Conservation (phyloP, 2,329 filamentous ascomycete species). For the Biscogniauxia mediterranea region DNA sequence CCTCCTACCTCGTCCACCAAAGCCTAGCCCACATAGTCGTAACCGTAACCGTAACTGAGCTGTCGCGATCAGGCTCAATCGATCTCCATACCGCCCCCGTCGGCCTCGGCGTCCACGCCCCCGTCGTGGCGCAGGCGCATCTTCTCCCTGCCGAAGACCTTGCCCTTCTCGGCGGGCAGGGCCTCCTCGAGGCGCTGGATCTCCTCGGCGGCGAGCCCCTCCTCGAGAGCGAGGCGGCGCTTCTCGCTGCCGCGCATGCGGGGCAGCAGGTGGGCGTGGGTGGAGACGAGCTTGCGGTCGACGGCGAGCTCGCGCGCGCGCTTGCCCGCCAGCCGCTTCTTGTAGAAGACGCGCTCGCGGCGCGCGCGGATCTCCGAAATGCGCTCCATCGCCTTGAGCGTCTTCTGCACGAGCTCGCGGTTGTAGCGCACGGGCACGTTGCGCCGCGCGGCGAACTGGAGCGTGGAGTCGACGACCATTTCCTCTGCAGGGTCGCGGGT, state of each 20-base stretch:
- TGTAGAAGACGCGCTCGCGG: constrained; percentile 88
- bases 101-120: constrained; percentile 38
- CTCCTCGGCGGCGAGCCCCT: constrained; percentile 32
- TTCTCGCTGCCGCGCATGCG: constrained; percentile 64
- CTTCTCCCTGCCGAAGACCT: constrained; percentile 42
- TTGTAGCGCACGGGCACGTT: constrained; percentile 96
- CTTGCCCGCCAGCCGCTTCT: constrained; percentile 89
- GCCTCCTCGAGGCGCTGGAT: constrained; percentile 36
- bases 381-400: constrained; percentile 87
- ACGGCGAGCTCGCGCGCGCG: constrained; percentile 74
- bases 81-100: constrained; percentile 39
- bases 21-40: not conserved
- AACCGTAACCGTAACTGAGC: not conserved
- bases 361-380: constrained; percentile 73
- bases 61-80: constrained; percentile 33
- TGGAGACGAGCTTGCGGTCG: constrained; percentile 83
- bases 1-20: too few relatives aligned
- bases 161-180: constrained; percentile 29
- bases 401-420: constrained; percentile 83
- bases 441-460: constrained; percentile 87
- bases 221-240: constrained; percentile 47
- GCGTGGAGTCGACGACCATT: constrained; percentile 90
- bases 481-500: constrained; percentile 35
- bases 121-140: constrained; percentile 39
- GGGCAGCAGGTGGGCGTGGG: constrained; percentile 90